A percentile compares a stretch with the other conserved stretches of the same genome.
phyloP scores from a whole-genome alignment of 2,329 filamentous ascomycete genomes.

The Coniochaeta sp. region DNA sequence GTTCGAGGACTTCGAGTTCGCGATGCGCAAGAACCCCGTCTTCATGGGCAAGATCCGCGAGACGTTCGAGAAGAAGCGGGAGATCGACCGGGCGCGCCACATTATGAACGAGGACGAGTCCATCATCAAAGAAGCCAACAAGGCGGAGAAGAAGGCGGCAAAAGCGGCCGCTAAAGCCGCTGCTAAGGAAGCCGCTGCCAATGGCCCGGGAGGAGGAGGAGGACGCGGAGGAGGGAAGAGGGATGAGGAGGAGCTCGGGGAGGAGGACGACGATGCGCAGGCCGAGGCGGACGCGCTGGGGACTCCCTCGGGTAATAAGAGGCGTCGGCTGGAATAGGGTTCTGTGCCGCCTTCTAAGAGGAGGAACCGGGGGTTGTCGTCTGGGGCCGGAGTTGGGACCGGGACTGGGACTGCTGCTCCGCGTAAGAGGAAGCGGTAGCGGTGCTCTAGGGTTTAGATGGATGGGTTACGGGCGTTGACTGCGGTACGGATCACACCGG shows the following conservation, averaged over 20 bases:
- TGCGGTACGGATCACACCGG: too few species aligned
- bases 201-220: neutral
- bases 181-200: constrained; percentile 15
- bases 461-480: neutral
- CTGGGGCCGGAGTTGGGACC: too few species aligned
- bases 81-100: constrained; percentile 78
- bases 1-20: constrained; percentile 95
- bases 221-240: neutral
- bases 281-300: constrained; percentile 16
- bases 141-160: constrained; percentile 31
- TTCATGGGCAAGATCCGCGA: constrained; percentile 88
- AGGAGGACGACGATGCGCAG: constrained; percentile 42
- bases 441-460: neutral
- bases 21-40: constrained; percentile 73
- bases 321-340: constrained; percentile 5
- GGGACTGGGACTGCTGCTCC: too few species aligned
- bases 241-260: constrained; percentile 42
- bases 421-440: neutral
- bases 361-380: too few species aligned
- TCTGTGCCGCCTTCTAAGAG: neutral
- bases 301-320: constrained; percentile 11
- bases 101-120: constrained; percentile 62
- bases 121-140: constrained; percentile 43
- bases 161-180: constrained; percentile 19
- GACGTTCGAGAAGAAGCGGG: constrained; percentile 79